Evolutionary conservation across 129 eudicot species (phyloP), one percentile per base, ranked within the genome.

Genomic region (Daucus carota): DNA sequence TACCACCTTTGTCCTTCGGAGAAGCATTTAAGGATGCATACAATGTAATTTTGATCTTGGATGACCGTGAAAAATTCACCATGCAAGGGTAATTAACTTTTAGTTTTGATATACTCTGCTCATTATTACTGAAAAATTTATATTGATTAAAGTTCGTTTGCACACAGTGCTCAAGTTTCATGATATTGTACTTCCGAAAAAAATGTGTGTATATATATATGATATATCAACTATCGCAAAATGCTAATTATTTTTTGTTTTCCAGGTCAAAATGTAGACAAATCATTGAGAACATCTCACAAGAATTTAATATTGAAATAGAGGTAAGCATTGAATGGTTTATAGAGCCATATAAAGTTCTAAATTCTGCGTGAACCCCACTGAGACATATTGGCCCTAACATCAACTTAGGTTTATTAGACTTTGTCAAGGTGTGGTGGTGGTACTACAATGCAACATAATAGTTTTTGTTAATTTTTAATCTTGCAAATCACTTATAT

Each of bases 31-130:
- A 80, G 74, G 97, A 91, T 81, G 80, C 62, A 28, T 95, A 95
- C 78, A 87, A 91, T 73, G 97, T 95, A 66, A 81, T 95, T 62
- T 28, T 95, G 84, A 83, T 95, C 79, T 83, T 95, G 83, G 99
- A 95, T 78, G 86, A 91, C 70, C 92, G 99, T 28, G 99, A 95
- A 77, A 90, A 88, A 75, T 95, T 95, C 81, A 80, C 92, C 74
- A 79, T 78, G 8, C 88, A 81, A 73, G 92, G 88, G 98, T 90
- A 73, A 83, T 88, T 76, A 31, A 38, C 31, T 77, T 70, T 31
- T 24, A 22, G 48, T 73, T 36, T 48, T 57, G 62, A 67, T 57
- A 76, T 44, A 3, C 8, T 40, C 13, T n/a, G 13, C 33, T 50
- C 32, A 47, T 48, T 52, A 40, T 50, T 9, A 73, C 22, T 29